Evolutionary conservation across 2,329 filamentous ascomycete species (phyloP).

Genomic region (Talaromyces sp.): DNA sequence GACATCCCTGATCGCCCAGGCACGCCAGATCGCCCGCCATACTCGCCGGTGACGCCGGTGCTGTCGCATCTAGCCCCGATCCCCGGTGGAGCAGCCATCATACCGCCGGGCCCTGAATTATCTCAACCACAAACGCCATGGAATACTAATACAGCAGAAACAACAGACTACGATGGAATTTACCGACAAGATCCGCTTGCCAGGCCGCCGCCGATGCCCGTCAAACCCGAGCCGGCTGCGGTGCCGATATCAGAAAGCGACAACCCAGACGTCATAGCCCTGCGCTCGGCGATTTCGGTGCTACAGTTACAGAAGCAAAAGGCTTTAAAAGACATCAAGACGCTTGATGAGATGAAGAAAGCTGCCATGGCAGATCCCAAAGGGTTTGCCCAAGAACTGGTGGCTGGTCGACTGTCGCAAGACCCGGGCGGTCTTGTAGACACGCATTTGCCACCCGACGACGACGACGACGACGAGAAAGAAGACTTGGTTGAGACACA

Average conservation of each 20-base stretch:
- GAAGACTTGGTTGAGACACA: neutral
- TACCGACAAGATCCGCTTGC: neutral
- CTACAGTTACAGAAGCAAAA: slow-evolving; percentile 79
- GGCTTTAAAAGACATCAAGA: slow-evolving; percentile 67
- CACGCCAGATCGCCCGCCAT: slow-evolving; percentile 40
- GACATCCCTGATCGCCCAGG: slow-evolving; percentile 21
- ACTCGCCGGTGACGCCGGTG: slow-evolving; percentile 43
- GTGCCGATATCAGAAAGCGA: slow-evolving; percentile 42
- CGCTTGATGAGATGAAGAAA: slow-evolving; percentile 63
- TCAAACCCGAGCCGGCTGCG: slow-evolving; percentile 32
- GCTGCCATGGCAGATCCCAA: slow-evolving; percentile 66
- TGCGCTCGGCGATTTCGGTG: slow-evolving; percentile 78
- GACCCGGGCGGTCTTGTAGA: slow-evolving; percentile 25
- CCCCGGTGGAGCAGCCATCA: slow-evolving; percentile 21
- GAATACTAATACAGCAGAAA: neutral
- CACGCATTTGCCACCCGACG: slow-evolving; percentile 22
- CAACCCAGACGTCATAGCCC: slow-evolving; percentile 82
- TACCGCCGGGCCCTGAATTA: slow-evolving; percentile 24
- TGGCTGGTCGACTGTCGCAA: slow-evolving; percentile 52
- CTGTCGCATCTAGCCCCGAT: slow-evolving; percentile 31
- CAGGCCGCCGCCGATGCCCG: slow-evolving; percentile 16
- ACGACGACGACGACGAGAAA: slow-evolving; percentile 20
- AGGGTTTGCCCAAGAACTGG: slow-evolving; percentile 64
- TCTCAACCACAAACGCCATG: neutral
- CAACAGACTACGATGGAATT: neutral